These are phyloP conservation scores for Botrytis cinerea DNA, from an alignment of 2,329 filamentous ascomycete genomes.

Conservation along the genomic window DNA sequence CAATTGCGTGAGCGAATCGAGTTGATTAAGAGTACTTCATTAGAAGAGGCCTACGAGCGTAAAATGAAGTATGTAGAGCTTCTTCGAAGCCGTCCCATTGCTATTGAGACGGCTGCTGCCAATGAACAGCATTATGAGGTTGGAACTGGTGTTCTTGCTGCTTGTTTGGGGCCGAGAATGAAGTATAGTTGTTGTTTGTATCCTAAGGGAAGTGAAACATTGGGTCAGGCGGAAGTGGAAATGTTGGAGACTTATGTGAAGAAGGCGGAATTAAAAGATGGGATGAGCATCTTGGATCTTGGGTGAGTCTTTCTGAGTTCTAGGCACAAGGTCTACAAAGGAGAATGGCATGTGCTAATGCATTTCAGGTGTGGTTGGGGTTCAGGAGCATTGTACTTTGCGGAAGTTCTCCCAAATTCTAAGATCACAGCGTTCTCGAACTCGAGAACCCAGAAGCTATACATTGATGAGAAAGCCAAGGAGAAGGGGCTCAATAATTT, in stretches of 20 bases:
- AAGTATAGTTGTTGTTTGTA: constrained; percentile 73
- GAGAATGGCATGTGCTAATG: background rate
- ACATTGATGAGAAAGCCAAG: constrained; percentile 62
- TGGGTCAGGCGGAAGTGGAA: constrained; percentile 64
- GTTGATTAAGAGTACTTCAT: constrained; percentile 55
- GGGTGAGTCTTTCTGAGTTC: constrained; percentile 27
- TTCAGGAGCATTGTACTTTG: constrained; percentile 64
- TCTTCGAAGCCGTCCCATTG: constrained; percentile 63
- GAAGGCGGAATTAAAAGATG: constrained; percentile 49
- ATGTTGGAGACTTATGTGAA: constrained; percentile 66
- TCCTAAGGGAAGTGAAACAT: constrained; percentile 60
- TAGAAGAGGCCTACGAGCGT: constrained; percentile 54
- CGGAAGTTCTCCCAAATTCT: constrained; percentile 62
- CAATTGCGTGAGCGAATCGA: constrained; percentile 63
- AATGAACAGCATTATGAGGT: constrained; percentile 76
- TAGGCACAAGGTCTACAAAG: constrained; percentile 9
- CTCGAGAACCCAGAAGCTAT: constrained; percentile 66
- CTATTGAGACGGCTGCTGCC: constrained; percentile 65
- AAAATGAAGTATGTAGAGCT: constrained; percentile 66
- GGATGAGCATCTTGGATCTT: constrained; percentile 41
- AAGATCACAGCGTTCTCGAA: constrained; percentile 69
- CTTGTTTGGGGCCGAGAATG: constrained; percentile 67
- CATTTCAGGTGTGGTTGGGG: constrained; percentile 65
- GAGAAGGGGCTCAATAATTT: constrained; percentile 61
- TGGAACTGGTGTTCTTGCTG: constrained; percentile 62